Evolutionary conservation across 495 filamentous ascomycete genomes (phyloP).

Genomic region (Chaetomium fimeti): DNA sequence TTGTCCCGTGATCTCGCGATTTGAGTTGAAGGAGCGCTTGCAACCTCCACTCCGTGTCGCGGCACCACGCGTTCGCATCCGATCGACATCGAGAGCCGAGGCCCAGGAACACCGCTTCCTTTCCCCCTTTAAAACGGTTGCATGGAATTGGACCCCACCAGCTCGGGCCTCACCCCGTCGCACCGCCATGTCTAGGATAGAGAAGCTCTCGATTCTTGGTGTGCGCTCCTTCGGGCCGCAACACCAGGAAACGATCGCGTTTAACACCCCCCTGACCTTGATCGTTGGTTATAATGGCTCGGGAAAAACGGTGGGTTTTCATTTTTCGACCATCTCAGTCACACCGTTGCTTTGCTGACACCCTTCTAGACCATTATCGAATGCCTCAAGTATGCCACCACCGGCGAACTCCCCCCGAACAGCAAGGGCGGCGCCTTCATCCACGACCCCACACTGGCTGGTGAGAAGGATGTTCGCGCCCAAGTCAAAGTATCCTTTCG

Average conservation of each 20-base stretch:
- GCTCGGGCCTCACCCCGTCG: not conserved
- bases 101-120: no score
- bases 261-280: conserved; percentile 84
- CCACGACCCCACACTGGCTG: conserved; percentile 86
- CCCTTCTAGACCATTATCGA: conserved; percentile 84
- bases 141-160: not conserved
- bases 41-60: no score
- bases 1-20: no score
- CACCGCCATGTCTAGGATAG: conserved; percentile 66
- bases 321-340: conserved; percentile 11
- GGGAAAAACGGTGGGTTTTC: conserved; percentile 67
- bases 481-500: conserved; percentile 89
- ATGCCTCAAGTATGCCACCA: conserved; percentile 97
- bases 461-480: conserved; percentile 86
- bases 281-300: conserved; percentile 98
- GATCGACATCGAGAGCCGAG: no score
- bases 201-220: conserved; percentile 83
- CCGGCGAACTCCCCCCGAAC: conserved; percentile 89
- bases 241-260: conserved; percentile 76
- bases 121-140: not conserved
- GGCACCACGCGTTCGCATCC: no score
- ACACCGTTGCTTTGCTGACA: conserved; percentile 23
- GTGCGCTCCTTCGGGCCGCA: conserved; percentile 88
- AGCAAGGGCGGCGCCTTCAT: conserved; percentile 94
- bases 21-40: no score